phyloP scores from a whole-genome alignment of 192 early-diverging fungal species.

The Linnemannia exigua region DNA sequence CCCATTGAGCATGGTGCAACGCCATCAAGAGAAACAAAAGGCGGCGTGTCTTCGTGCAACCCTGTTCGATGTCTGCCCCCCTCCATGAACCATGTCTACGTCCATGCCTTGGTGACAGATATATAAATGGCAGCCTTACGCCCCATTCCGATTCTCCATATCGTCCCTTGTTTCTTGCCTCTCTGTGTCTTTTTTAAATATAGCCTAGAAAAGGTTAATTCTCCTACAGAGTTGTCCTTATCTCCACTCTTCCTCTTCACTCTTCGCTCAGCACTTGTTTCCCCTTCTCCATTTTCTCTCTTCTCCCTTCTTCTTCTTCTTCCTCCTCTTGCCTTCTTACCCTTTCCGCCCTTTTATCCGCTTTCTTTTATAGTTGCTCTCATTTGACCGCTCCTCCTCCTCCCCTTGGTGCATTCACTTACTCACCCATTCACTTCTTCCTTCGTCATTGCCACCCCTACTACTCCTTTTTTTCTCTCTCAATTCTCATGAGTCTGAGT shows the following conservation, averaged over 20 bases:
- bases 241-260: background rate
- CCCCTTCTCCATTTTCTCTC: background rate
- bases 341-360: background rate
- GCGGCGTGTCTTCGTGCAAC: no score
- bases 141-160: no score
- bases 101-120: no score
- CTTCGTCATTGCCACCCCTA: no score
- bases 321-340: background rate
- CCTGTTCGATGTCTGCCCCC: no score
- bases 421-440: conserved; percentile 3
- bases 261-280: background rate
- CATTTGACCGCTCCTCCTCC: background rate
- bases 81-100: no score
- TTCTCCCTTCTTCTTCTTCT: background rate
- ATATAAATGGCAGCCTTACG: no score
- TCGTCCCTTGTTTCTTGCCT: no score
- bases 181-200: no score
- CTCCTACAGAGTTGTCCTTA: background rate
- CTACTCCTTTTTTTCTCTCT: background rate
- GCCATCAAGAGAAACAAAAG: no score
- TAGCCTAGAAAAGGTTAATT: background rate
- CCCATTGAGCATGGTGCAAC: no score
- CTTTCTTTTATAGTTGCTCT: background rate
- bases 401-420: background rate
- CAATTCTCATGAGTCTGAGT: background rate